phyloP scores from a whole-genome alignment of 805 yeast genomes.

The Pichia nakasei region DNA sequence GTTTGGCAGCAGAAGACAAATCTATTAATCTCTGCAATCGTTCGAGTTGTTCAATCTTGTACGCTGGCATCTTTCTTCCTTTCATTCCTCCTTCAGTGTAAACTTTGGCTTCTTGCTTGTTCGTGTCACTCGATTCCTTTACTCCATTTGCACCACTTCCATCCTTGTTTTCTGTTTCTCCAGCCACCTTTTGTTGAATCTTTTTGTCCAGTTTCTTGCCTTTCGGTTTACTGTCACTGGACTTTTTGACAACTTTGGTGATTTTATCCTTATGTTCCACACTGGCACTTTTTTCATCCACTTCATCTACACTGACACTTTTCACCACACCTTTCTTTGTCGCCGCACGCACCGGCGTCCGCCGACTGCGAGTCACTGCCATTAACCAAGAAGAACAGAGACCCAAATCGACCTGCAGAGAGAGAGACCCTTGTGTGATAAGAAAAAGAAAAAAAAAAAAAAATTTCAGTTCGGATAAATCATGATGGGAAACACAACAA shows the following conservation, averaged over 20 bases:
- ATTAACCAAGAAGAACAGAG: no score
- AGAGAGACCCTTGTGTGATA: neutral
- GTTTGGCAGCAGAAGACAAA: conserved; percentile 14
- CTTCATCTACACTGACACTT: neutral
- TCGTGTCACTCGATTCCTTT: neutral
- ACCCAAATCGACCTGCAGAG: neutral
- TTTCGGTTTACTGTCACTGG: neutral
- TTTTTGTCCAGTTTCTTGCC: neutral
- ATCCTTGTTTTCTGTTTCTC: no score
- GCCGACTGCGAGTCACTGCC: neutral
- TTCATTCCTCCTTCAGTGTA: neutral
- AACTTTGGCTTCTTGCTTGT: neutral
- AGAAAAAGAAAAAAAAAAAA: neutral
- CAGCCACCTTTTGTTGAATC: neutral
- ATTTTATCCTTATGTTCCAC: neutral
- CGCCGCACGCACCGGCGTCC: neutral
- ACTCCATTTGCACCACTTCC: neutral
- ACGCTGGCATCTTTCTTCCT: conserved; percentile 9
- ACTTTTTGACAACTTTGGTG: neutral
- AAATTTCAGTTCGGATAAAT: no score
- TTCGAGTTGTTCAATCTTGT: conserved; percentile 12
- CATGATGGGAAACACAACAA: no score
- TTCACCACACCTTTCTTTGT: neutral
- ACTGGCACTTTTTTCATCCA: neutral
- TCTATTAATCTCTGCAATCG: conserved; percentile 9